Evolutionary conservation across 495 filamentous ascomycete genomes (phyloP).

Genomic region (Glarea lozoyensis): DNA sequence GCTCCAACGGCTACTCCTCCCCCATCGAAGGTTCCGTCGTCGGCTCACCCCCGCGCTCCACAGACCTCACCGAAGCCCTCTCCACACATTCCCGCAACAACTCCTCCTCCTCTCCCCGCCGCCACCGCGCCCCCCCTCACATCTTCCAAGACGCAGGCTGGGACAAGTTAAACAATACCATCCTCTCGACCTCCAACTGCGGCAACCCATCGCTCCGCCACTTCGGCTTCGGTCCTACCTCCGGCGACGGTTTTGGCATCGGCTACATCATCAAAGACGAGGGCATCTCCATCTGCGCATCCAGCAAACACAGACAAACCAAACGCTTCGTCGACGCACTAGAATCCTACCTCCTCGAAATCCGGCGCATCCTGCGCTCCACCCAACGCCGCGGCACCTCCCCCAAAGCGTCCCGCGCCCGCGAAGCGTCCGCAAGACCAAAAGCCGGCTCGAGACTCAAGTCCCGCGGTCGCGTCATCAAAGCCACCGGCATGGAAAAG

Average conservation of each 20-base stretch:
- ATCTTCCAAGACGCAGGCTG: conserved; percentile 78
- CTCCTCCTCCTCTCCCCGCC: conserved; percentile 9
- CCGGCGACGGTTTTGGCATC: conserved; percentile 91
- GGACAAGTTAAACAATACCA: conserved; percentile 92
- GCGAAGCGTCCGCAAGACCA: conserved; percentile 40
- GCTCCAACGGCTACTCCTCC: conserved; percentile 48
- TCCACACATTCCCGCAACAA: conserved; percentile 10
- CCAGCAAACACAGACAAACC: conserved; percentile 87
- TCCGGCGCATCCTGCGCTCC: conserved; percentile 69
- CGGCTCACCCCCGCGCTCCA: conserved; percentile 43
- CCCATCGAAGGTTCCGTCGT: conserved; percentile 38
- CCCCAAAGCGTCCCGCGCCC: conserved; percentile 48
- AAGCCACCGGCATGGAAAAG: conserved; percentile 25
- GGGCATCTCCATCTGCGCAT: conserved; percentile 81
- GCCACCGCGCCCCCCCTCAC: conserved; percentile 24
- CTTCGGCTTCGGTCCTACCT: conserved; percentile 93
- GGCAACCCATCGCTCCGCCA: conserved; percentile 95
- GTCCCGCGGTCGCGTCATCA: conserved; percentile 49
- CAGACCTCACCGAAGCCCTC: conserved; percentile 18
- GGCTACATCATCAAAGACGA: conserved; percentile 99
- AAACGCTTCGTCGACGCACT: conserved; percentile 80
- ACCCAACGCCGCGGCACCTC: conserved; percentile 40
- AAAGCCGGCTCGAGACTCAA: conserved; percentile 31
- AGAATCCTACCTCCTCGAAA: conserved; percentile 83
- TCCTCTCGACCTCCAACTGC: conserved; percentile 96